Evolutionary conservation across 2,329 filamentous ascomycete species (phyloP), one percentile per base, ranked within the genome.

Genomic region (Aspergillus transmontanensis): DNA sequence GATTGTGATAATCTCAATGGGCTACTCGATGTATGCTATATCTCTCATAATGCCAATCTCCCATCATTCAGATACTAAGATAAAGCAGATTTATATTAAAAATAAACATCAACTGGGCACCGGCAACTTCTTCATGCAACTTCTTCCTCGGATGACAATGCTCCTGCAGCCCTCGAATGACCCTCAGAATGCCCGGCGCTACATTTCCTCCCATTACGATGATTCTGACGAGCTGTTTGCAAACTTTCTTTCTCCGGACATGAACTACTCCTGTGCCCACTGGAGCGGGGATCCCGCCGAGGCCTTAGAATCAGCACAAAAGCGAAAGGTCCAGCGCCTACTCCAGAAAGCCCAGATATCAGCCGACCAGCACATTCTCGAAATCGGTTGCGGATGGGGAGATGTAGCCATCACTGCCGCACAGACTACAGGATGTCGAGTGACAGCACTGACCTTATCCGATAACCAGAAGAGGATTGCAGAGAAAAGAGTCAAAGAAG

Each of bases 321-420:
- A 86, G 72, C 86, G 85, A 19, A 92, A 92, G 73, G 78, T 92
- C 16, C 78, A 84, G 63, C 84, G 86, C 9, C 89, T 92, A 72
- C 87, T 93, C 56, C 81, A 86, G 56, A 88, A 87, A 32, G 87
- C 88, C 16, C 84, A 80, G 55, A 86, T 92, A 66, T 87, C 89
- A 65, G 62, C 82, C 0, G 83, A 82, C 1, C 89, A 93, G 65
- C 89, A 91, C 70, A 86, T 93, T 1, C 78, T 93, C 19, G 90
- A 93, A 69, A 92, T 93, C 59, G 90, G 90, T 2, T 91, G 89
- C 2, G 90, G 90, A 14, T 93, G 90, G 90, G 90, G 90, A 1
- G 89, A 86, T 41, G 89, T 93, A 68, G 89, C 90, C 3, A 91
- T 93, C 48, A 84, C 87, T 65, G 90, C 89, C 0, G 89, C 90